Conservation (phyloP, 2,329 filamentous ascomycete species). For the Exophiala calicioides region DNA sequence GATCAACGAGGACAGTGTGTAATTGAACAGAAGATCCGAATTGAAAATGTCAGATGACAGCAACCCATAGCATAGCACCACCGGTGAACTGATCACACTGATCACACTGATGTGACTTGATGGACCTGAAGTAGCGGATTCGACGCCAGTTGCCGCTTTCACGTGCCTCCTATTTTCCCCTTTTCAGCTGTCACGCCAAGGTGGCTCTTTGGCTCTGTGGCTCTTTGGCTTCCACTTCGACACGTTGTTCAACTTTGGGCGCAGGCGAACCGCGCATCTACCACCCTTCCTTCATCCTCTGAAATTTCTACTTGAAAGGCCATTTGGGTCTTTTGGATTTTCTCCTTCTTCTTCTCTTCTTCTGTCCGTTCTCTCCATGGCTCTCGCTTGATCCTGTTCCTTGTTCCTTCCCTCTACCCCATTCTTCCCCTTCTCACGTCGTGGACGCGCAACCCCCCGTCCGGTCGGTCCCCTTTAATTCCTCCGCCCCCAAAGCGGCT, state of each 20-base stretch:
- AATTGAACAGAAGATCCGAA: no score
- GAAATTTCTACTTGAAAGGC: slow-evolving; percentile 16
- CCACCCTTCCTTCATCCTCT: slow-evolving; percentile 9
- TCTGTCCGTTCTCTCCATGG: slow-evolving; percentile 11
- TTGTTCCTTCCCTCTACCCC: background rate
- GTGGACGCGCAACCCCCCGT: background rate
- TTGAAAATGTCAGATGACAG: slow-evolving; percentile 1
- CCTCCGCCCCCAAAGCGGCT: slow-evolving; percentile 3
- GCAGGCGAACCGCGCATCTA: slow-evolving; percentile 1
- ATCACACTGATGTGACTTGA: no score
- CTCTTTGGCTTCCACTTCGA: no score
- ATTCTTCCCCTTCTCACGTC: slow-evolving; percentile 5
- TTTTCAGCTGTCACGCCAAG: slow-evolving; percentile 6
- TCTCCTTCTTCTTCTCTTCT: slow-evolving; percentile 14
- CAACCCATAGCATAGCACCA: background rate
- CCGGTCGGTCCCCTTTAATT: background rate
- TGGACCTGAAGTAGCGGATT: no score
- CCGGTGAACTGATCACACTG: no score
- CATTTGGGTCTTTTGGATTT: slow-evolving; percentile 9
- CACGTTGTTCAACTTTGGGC: slow-evolving; percentile 10
- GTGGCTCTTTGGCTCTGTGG: slow-evolving; percentile 9
- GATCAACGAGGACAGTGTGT: no score
- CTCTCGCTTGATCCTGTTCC: background rate
- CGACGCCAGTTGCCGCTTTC: background rate
- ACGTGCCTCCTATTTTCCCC: slow-evolving; percentile 3